Percentiles rank a stretch among this genome's conserved stretches.
These are phyloP conservation scores for Saccharomycopsis sp. DNA, from an alignment of 805 yeast species.

Conservation along the genomic window DNA sequence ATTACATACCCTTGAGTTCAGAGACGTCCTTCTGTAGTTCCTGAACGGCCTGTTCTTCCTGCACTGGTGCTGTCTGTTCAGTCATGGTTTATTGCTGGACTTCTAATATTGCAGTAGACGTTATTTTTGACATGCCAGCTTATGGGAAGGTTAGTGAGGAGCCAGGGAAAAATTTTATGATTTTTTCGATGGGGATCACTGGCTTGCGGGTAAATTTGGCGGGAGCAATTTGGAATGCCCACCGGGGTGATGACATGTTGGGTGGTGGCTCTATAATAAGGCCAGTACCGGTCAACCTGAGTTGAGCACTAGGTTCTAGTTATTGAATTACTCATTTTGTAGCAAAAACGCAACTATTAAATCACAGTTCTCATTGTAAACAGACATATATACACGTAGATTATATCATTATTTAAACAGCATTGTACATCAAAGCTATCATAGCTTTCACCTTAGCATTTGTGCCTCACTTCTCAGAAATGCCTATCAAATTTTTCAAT, in stretches of 20 bases:
- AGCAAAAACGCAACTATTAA: too few relatives aligned
- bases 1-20: slow-evolving; percentile 3
- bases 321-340: too few relatives aligned
- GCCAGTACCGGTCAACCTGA: too few relatives aligned
- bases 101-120: neutral
- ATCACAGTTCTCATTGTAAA: too few relatives aligned
- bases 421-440: too few relatives aligned
- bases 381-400: too few relatives aligned
- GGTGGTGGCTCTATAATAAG: too few relatives aligned
- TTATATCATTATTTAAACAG: too few relatives aligned
- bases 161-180: neutral
- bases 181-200: neutral
- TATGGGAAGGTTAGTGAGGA: neutral
- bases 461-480: neutral
- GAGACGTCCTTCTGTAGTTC: slow-evolving; percentile 4
- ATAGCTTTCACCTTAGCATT: too few relatives aligned
- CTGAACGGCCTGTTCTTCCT: neutral
- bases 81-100: neutral
- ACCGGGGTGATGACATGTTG: too few relatives aligned
- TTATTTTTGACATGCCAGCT: neutral
- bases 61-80: neutral
- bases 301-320: too few relatives aligned
- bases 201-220: neutral
- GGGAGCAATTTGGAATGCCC: too few relatives aligned
- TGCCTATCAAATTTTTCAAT: slow-evolving; percentile 27